Percentiles rank a stretch among this genome's conserved stretches.
phyloP scores from a whole-genome alignment of 2,329 filamentous ascomycete genomes.

The Colletotrichum cordylinicola region DNA sequence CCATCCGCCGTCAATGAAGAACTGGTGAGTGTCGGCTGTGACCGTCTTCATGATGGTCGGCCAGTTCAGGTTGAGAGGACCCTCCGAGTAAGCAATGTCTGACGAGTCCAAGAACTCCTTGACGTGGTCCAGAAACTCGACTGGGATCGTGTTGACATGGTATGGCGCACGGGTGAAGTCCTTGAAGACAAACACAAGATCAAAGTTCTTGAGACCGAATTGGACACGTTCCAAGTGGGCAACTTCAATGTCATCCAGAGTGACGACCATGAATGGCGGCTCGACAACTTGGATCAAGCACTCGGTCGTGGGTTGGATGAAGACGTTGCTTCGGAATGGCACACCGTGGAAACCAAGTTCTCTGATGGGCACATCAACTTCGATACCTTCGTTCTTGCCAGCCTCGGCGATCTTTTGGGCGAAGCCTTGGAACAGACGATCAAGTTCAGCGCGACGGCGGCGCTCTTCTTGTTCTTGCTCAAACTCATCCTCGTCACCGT shows the following conservation, averaged over 20 bases:
- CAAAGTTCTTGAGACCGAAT: constrained; percentile 98
- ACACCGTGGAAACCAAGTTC: constrained; percentile 98
- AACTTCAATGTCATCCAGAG: constrained; percentile 93
- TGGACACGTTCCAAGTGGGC: constrained; percentile 95
- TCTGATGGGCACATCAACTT: constrained; percentile 95
- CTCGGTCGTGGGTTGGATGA: constrained; percentile 95
- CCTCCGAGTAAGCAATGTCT: constrained; percentile 93
- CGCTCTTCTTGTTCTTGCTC: constrained; percentile 98
- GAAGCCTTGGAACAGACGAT: constrained; percentile 94
- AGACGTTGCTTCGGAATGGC: constrained; percentile 92
- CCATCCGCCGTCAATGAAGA: constrained; percentile 97
- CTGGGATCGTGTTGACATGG: constrained; percentile 97
- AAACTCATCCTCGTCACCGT: constrained; percentile 98
- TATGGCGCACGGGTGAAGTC: constrained; percentile 90
- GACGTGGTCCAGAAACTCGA: constrained; percentile 91
- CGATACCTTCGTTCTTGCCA: constrained; percentile 86
- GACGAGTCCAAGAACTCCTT: constrained; percentile 98
- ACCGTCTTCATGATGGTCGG: constrained; percentile 99
- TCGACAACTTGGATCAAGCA: constrained; percentile 97
- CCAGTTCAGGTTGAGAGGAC: constrained; percentile 98
- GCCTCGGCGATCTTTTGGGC: constrained; percentile 98
- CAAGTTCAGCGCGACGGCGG: constrained; percentile 86
- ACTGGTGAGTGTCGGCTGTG: constrained; percentile 88
- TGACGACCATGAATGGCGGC: constrained; percentile 94
- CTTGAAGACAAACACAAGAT: constrained; percentile 98